A percentile compares a stretch with the other conserved stretches of the same genome.
phyloP scores from a whole-genome alignment of 208 protist genomes.

The Herpetomonas tarakana region DNA sequence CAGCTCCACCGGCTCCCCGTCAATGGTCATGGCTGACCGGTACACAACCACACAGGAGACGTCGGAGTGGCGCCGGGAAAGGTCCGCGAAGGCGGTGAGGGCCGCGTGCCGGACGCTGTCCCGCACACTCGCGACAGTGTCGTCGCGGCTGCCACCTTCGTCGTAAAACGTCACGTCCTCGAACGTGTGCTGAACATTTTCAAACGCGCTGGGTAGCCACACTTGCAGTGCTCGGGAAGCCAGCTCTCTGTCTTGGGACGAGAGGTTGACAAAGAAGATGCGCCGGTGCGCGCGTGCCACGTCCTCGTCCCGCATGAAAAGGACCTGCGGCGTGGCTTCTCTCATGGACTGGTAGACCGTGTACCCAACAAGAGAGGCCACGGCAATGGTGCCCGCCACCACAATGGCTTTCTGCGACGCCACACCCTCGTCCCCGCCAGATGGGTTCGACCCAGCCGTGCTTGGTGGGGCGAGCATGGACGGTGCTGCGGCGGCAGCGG shows the following conservation, averaged over 20 bases:
- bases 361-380: slow-evolving; percentile 42
- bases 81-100: slow-evolving; percentile 44
- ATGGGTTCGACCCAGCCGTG: too few relatives aligned
- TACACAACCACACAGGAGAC: slow-evolving; percentile 38
- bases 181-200: slow-evolving; percentile 31
- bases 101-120: slow-evolving; percentile 30
- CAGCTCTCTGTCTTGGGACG: slow-evolving; percentile 10
- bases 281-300: too few relatives aligned
- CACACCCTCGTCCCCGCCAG: too few relatives aligned
- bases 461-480: too few relatives aligned
- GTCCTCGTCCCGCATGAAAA: slow-evolving; percentile 13
- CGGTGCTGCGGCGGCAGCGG: too few relatives aligned
- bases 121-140: too few relatives aligned
- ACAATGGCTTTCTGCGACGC: not conserved
- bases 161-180: slow-evolving; percentile 61
- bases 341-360: slow-evolving; percentile 22
- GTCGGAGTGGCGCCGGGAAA: slow-evolving; percentile 6
- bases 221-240: slow-evolving; percentile 20
- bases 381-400: not conserved
- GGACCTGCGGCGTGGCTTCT: slow-evolving; percentile 30
- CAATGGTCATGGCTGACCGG: slow-evolving; percentile 33
- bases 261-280: slow-evolving; percentile 70
- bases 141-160: too few relatives aligned
- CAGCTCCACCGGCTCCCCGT: slow-evolving; percentile 40
- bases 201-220: slow-evolving; percentile 21